A percentile compares a stretch with the other conserved stretches of the same genome.
phyloP scores from a whole-genome alignment of 352 stramenopile species.

The Globisporangium carolinianum region DNA sequence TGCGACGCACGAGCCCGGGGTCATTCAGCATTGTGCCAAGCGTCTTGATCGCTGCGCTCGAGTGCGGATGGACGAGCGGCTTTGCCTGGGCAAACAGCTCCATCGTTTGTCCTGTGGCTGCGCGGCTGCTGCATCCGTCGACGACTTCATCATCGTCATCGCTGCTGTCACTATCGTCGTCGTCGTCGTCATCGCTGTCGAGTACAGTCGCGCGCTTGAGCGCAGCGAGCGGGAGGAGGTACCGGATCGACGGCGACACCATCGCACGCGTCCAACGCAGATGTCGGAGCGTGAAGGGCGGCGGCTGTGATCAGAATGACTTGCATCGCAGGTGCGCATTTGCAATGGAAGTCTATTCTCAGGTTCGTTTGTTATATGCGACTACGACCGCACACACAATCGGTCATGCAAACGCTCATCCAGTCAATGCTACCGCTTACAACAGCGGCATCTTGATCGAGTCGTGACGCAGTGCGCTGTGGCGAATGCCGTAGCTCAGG shows the following conservation, averaged over 20 bases:
- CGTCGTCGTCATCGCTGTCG: neutral
- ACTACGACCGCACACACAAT: neutral
- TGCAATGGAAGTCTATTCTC: neutral
- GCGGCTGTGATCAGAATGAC: no score
- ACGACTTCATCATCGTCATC: neutral
- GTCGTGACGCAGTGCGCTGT: constrained; percentile 47
- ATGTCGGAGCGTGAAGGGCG: no score
- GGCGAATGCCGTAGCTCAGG: constrained; percentile 68
- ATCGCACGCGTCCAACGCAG: neutral
- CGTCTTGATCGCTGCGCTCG: constrained; percentile 48
- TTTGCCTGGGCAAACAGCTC: constrained; percentile 47
- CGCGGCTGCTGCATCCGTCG: neutral
- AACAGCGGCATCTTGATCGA: constrained; percentile 12
- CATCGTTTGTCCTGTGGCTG: neutral
- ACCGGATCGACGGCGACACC: constrained; percentile 6
- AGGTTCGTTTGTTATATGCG: neutral
- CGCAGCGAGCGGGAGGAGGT: constrained; percentile 4
- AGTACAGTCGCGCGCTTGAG: neutral
- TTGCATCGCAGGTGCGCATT: neutral
- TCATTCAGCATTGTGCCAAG: constrained; percentile 42
- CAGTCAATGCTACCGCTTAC: neutral
- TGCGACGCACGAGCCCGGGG: constrained; percentile 38
- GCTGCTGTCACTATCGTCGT: constrained; percentile 2
- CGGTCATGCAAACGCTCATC: neutral
- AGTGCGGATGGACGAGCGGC: constrained; percentile 52